Evolutionary conservation across 2,329 filamentous ascomycete genomes (phyloP).

Genomic region (Sclerotinia spermophila): DNA sequence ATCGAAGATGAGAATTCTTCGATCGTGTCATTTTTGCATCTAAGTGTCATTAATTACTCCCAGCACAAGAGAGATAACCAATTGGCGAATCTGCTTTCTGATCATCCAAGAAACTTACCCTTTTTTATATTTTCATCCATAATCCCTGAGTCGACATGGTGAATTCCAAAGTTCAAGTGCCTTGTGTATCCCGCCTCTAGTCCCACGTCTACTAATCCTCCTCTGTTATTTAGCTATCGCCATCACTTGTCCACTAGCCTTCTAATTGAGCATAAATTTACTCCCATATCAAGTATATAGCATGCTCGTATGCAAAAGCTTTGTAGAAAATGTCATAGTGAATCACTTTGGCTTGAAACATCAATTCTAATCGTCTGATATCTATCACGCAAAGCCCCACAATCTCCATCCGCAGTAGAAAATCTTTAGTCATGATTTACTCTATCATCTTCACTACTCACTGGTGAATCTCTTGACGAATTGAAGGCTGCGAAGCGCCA

Average conservation of each 20-base stretch:
- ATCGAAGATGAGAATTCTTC: rapidly evolving
- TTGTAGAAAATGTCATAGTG: too few species aligned
- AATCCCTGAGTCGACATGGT: rapidly evolving
- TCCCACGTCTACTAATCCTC: neutral
- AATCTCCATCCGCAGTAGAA: neutral
- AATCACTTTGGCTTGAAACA: rapidly evolving
- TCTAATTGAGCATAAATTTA: neutral
- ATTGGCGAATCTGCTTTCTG: too few species aligned
- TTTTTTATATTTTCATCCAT: rapidly evolving
- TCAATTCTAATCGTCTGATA: neutral
- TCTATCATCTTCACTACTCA: too few species aligned
- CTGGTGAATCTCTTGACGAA: neutral
- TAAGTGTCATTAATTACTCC: neutral
- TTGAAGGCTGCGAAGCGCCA: neutral
- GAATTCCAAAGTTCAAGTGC: rapidly evolving
- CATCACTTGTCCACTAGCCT: neutral
- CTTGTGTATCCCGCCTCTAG: neutral
- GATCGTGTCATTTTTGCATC: neutral
- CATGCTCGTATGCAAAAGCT: neutral
- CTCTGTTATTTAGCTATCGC: neutral
- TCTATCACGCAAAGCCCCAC: rapidly evolving
- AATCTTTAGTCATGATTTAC: too few species aligned
- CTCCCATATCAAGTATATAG: neutral
- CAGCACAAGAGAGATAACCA: too few species aligned
- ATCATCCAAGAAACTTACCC: neutral